These are phyloP conservation scores for Zasmidium angulare DNA, from an alignment of 2,329 filamentous ascomycete species.

Conservation along the genomic window DNA sequence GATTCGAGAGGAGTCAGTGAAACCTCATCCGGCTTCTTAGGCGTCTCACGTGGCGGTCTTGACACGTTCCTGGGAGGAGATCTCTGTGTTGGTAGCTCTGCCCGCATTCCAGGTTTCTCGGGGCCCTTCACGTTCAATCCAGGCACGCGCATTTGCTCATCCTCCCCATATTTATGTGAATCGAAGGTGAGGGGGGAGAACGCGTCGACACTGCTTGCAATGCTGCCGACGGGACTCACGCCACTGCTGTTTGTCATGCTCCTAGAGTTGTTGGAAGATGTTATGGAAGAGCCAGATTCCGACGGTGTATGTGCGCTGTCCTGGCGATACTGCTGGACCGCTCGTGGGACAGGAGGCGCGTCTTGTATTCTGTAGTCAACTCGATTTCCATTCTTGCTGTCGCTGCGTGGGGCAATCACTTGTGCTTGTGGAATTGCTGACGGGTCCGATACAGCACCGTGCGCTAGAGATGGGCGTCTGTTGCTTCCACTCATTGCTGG, in stretches of 20 bases:
- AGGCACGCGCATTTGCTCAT: slow-evolving; percentile 27
- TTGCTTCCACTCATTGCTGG: slow-evolving; percentile 17
- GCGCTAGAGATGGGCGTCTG: slow-evolving; percentile 16
- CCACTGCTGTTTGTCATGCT: slow-evolving; percentile 29
- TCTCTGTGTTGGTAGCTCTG: slow-evolving; percentile 24
- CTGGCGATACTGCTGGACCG: slow-evolving; percentile 28
- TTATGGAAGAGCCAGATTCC: slow-evolving; percentile 31
- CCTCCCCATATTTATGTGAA: slow-evolving; percentile 20
- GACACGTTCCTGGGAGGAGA: slow-evolving; percentile 24
- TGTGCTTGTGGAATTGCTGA: slow-evolving; percentile 5
- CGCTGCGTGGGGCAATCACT: slow-evolving; percentile 10
- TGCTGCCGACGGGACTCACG: slow-evolving; percentile 32
- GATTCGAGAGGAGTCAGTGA: slow-evolving; percentile 28
- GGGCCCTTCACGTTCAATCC: slow-evolving; percentile 24
- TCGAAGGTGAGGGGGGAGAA: slow-evolving; percentile 24
- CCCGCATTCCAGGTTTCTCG: slow-evolving; percentile 28
- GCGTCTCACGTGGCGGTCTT: slow-evolving; percentile 11
- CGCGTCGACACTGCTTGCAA: slow-evolving; percentile 34
- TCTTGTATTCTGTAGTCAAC: slow-evolving; percentile 31
- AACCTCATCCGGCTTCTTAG: slow-evolving; percentile 5
- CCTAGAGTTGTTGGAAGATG: slow-evolving; percentile 27
- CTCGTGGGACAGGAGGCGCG: slow-evolving; percentile 34
- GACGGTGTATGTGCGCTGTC: slow-evolving; percentile 30
- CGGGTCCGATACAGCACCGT: slow-evolving; percentile 4
- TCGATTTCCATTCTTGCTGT: slow-evolving; percentile 24